These are phyloP conservation scores for Colletotrichum lindemuthianum DNA, from an alignment of 2,329 filamentous ascomycete species.

Conservation along the genomic window DNA sequence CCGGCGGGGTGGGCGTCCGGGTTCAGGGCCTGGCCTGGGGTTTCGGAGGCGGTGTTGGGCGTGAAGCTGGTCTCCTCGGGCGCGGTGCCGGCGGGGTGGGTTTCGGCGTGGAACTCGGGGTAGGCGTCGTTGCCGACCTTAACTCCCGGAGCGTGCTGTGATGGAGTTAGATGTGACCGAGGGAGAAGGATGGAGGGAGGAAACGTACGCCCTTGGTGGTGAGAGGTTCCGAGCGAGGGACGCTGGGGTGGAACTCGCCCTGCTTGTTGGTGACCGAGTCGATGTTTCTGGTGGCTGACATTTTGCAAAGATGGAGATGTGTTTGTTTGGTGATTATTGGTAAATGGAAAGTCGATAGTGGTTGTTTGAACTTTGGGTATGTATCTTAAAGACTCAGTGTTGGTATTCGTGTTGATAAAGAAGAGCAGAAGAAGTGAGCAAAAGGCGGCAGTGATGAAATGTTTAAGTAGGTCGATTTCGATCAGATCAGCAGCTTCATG, in stretches of 20 bases:
- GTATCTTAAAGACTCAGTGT: too few species aligned
- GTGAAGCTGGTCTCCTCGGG: conserved; percentile 56
- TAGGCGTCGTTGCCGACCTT: conserved; percentile 67
- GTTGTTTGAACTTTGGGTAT: not conserved
- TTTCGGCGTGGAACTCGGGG: conserved; percentile 72
- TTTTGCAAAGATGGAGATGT: conserved; percentile 39
- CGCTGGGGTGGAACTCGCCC: conserved; percentile 65
- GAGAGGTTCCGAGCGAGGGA: conserved; percentile 62
- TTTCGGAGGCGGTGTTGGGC: conserved; percentile 49
- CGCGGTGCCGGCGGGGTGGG: conserved; percentile 70
- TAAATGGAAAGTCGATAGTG: not conserved
- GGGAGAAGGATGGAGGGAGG: not conserved
- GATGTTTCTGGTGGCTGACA: conserved; percentile 58
- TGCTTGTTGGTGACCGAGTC: conserved; percentile 61
- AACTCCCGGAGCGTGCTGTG: conserved; percentile 72
- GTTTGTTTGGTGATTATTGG: not conserved
- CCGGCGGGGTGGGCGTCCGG: conserved; percentile 38
- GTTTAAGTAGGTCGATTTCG: conserved; percentile 11
- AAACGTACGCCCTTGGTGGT: conserved; percentile 64
- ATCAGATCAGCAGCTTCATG: not conserved
- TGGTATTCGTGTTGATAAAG: not conserved
- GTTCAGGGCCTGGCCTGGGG: conserved; percentile 47
- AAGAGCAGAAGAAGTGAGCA: not conserved
- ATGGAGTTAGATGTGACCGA: conserved; percentile 28
- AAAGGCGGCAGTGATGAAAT: not conserved